Base-by-base conservation (phyloP, 139 green algal genomes). In the Gonium pectorale region DNA sequence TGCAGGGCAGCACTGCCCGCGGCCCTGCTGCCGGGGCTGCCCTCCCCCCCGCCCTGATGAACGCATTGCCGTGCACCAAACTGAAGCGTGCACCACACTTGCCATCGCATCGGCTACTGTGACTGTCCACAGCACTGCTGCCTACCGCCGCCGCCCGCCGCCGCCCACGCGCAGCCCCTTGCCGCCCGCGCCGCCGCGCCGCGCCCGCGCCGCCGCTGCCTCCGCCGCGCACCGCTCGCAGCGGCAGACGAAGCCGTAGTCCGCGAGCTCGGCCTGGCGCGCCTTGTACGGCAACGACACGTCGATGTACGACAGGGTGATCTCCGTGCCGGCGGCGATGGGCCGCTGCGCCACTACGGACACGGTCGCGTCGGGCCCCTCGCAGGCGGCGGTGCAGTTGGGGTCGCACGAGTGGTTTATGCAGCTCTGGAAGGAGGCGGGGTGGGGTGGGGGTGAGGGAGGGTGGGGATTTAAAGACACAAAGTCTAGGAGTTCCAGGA, bases 381-480 rank as follows among this genome's bases (percentile, higher is more conserved):
- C 77, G 77, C 62, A 73, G 43, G 60, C 5, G 94, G 90, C 17
- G 86, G 75, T 24, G 90, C 90, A 56, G 62, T 95, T 97, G 56
- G 96, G 96, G 22, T 87, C 86, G 84, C 97, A 99, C 85, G 90
- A 95, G 92, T 99, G 96, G 90, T 99, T 99, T 70, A 92, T 84
- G 86, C 95, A 98, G 79, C 85, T 91, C 70, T 98, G 77, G 3
- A 2, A 21, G 63, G 63, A 7, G 38, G 35, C 35, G 5, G 5
- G 35, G 2, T 22, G 21, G 71, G 0, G 33, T 26, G 21, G 21
- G 67, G 40, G 24, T 22, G 67, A 56, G 67, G 67, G 40, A 21
- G 21, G 67, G 40, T 9, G 17, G 49, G 49, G 49, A 13, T 56
- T 13, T 56, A 13, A 56, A 17, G 13, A 56, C 49, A 13, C 49